Base-by-base conservation (phyloP, 352 stramenopile genomes). In the Phytopythium ostracodes region DNA sequence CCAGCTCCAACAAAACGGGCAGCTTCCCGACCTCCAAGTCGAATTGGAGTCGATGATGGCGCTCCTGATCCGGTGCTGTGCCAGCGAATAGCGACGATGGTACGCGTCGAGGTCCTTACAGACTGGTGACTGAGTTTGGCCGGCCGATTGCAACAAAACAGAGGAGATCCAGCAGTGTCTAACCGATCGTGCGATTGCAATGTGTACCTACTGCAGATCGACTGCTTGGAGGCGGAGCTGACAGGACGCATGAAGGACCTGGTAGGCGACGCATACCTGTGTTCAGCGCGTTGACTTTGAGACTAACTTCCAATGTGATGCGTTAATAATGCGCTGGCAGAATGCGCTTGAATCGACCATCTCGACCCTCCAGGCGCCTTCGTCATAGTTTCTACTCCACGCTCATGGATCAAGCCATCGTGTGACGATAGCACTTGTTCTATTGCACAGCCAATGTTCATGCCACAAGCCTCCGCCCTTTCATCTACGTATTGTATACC, bases 41-140 rank as follows among this genome's bases (percentile, higher is more conserved):
- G 36, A 44, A 2, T 67, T 0, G 38, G 70, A 24, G 15, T 22
- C 9, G 62, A 67, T 8, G 47, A 54, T 10, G 47, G 7, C 2
- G 36, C 47, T n/a, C 61, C 68, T 1, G 73, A 84, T 52, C 73
- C 66, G 24, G 72, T 78, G 55, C 43, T 78, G 27, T 81, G 63
- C 56, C 61, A 70, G 59, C 66, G 44, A 42, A 67, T 84, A 0
- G 67, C 64, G 1, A 66, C 74, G 18, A 22, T 84, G 75, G 72
- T 78, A 59, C 15, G 46, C 14, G 42, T 24, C 7, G 18, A 46
- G n/a, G n/a, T n/a, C n/a, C n/a, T n/a, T n/a, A 33, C 29, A 7
- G 29, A 33, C 29, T n/a, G 29, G 29, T 33, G 29, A 33, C 29
- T 33, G n/a, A n/a, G n/a, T n/a, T n/a, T n/a, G n/a, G n/a, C n/a